These are phyloP conservation scores for Megacollybia platyphylla DNA, from an alignment of 1,284 basidiomycete genomes.

Conservation along the genomic window DNA sequence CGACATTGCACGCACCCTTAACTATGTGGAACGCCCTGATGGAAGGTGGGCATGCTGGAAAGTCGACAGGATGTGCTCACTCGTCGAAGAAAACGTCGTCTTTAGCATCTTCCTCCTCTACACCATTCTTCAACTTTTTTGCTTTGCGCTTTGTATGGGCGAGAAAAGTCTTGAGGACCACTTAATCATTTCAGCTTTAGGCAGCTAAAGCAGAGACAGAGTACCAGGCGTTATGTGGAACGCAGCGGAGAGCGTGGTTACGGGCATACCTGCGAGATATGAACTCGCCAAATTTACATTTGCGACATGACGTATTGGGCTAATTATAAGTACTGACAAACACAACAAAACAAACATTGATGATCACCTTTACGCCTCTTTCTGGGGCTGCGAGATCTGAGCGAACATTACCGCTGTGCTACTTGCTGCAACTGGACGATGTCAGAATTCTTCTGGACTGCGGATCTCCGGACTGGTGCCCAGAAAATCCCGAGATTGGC, in stretches of 20 bases:
- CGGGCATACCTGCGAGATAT: constrained; percentile 23
- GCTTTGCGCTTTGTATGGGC: constrained; percentile 41
- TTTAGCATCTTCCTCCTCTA: constrained; percentile 26
- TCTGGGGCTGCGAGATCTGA: constrained; percentile 70
- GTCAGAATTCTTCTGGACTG: constrained; percentile 91
- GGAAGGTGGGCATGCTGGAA: neutral
- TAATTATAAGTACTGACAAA: neutral
- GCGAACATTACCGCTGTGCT: constrained; percentile 57
- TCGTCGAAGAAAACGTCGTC: constrained; percentile 56
- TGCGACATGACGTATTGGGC: neutral
- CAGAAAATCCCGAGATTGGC: constrained; percentile 30
- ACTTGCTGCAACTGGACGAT: constrained; percentile 91
- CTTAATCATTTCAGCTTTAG: constrained; percentile 8
- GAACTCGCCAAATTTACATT: too few relatives aligned
- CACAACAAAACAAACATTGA: constrained; percentile 14
- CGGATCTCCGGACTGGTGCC: constrained; percentile 82
- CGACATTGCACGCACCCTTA: constrained; percentile 20
- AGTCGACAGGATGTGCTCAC: constrained; percentile 17
- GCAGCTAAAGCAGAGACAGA: constrained; percentile 1
- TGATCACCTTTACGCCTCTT: constrained; percentile 90
- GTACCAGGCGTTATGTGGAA: constrained; percentile 39
- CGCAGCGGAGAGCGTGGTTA: constrained; percentile 38
- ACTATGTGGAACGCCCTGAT: constrained; percentile 53
- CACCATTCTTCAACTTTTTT: constrained; percentile 23
- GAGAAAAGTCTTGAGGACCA: constrained; percentile 41